Conservation (phyloP, 768 basidiomycete species). For the Mycena metata region DNA sequence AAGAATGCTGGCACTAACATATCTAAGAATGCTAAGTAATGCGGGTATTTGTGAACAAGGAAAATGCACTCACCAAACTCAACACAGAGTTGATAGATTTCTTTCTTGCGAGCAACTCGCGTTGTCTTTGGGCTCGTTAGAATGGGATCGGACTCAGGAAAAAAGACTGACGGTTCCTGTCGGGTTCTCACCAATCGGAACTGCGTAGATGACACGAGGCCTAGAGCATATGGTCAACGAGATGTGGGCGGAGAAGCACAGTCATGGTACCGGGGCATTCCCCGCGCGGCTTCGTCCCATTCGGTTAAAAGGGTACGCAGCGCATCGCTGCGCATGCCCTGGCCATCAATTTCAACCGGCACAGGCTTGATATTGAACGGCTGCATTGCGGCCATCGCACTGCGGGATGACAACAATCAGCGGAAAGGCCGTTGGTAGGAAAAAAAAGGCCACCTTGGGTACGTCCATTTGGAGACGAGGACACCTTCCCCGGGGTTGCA, state of each 20-base stretch:
- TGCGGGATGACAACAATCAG: not conserved
- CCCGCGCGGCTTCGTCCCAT: conserved; percentile 75
- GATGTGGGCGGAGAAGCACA: conserved; percentile 31
- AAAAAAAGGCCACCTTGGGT: conserved; percentile 61
- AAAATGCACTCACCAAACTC: conserved; percentile 70
- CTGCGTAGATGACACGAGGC: conserved; percentile 79
- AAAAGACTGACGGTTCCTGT: conserved; percentile 70
- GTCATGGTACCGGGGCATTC: conserved; percentile 64
- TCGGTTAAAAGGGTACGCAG: conserved; percentile 70
- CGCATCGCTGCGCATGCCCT: conserved; percentile 75
- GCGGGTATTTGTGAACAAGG: not conserved
- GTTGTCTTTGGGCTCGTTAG: conserved; percentile 63
- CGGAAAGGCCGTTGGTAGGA: conserved; percentile 47
- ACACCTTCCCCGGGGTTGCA: conserved; percentile 76
- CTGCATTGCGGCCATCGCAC: conserved; percentile 52
- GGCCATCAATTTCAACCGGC: conserved; percentile 75
- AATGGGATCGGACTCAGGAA: not conserved
- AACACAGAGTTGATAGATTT: conserved; percentile 85
- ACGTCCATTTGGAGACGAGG: conserved; percentile 80
- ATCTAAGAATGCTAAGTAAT: not conserved
- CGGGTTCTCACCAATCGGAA: conserved; percentile 90
- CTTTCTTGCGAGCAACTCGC: conserved; percentile 73
- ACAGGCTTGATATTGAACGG: conserved; percentile 62
- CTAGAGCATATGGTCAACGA: conserved; percentile 47
- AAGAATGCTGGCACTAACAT: conserved; percentile 12